Percentiles rank a stretch among this genome's conserved stretches.
phyloP scores from a whole-genome alignment of 2,329 filamentous ascomycete genomes.

The Didymella segeticola region DNA sequence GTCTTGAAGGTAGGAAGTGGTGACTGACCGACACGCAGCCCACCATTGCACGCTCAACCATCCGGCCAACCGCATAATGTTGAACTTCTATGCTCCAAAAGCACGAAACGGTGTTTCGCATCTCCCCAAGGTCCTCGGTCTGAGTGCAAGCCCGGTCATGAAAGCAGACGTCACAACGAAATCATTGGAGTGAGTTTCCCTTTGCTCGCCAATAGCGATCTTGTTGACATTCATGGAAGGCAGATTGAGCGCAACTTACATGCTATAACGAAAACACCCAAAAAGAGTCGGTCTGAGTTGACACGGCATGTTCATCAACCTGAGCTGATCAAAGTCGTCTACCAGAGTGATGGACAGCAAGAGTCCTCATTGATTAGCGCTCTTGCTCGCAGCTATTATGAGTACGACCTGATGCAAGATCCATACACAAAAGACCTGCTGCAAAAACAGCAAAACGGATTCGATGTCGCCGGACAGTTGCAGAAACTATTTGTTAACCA shows the following conservation, averaged over 20 bases:
- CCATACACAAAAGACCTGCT: slow-evolving; percentile 49
- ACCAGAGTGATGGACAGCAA: slow-evolving; percentile 25
- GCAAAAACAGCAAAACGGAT: slow-evolving; percentile 25
- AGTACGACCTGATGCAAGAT: slow-evolving; percentile 48
- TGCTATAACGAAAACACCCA: slow-evolving; percentile 73
- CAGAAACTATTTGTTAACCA: slow-evolving; percentile 34
- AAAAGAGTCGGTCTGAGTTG: slow-evolving; percentile 71
- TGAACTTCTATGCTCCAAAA: slow-evolving; percentile 68
- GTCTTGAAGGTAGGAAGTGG: background rate
- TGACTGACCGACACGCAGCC: slow-evolving; percentile 56
- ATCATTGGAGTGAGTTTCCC: slow-evolving; percentile 54
- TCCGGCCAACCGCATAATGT: slow-evolving; percentile 75
- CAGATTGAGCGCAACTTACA: slow-evolving; percentile 73
- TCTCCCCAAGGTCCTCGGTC: slow-evolving; percentile 74
- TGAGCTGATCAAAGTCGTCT: slow-evolving; percentile 53
- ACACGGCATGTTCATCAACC: slow-evolving; percentile 73
- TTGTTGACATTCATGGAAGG: slow-evolving; percentile 38
- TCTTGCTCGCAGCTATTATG: slow-evolving; percentile 24
- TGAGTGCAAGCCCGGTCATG: slow-evolving; percentile 81
- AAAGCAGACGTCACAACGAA: slow-evolving; percentile 59
- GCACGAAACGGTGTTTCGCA: slow-evolving; percentile 32
- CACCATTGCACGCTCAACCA: slow-evolving; percentile 74
- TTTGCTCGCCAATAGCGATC: background rate
- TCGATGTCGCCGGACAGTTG: slow-evolving; percentile 34
- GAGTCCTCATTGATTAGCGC: slow-evolving; percentile 24